These are phyloP conservation scores for Solanum hybrid DNA, from an alignment of 305 asterid genomes.

Conservation along the genomic window DNA sequence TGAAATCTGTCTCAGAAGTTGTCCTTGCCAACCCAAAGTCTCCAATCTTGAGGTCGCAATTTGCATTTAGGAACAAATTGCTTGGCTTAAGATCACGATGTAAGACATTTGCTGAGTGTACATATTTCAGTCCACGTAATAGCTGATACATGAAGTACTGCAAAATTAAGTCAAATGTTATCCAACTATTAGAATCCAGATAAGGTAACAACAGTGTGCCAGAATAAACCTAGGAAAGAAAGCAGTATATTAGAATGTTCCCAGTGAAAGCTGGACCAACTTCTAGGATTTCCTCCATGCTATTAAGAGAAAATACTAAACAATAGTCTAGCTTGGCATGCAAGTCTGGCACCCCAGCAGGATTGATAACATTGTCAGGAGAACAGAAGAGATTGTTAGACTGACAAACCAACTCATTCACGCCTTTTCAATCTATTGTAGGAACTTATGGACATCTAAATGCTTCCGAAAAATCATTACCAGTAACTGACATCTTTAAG, in stretches of 20 bases:
- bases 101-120: conserved; percentile 79
- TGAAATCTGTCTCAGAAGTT: conserved; percentile 78
- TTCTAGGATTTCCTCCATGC: neutral
- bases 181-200: neutral
- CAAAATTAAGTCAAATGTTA: conserved; percentile 17
- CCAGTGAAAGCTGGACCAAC: neutral
- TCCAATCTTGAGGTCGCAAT: conserved; percentile 79
- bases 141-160: conserved; percentile 84
- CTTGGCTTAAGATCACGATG: conserved; percentile 91
- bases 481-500: neutral
- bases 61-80: conserved; percentile 69
- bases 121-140: conserved; percentile 67
- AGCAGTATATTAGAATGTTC: neutral
- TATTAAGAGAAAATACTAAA: neutral
- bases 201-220: neutral
- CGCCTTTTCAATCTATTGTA: neutral
- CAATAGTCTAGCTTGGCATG: neutral
- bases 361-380: neutral
- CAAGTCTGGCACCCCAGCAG: neutral
- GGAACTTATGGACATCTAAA: neutral
- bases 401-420: neutral
- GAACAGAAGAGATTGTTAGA: neutral
- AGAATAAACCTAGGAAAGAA: neutral
- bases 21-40: conserved; percentile 93
- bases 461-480: neutral